Evolutionary conservation across 202 grass and related monocot species (phyloP).

Genomic region (Zoysia matrella): DNA sequence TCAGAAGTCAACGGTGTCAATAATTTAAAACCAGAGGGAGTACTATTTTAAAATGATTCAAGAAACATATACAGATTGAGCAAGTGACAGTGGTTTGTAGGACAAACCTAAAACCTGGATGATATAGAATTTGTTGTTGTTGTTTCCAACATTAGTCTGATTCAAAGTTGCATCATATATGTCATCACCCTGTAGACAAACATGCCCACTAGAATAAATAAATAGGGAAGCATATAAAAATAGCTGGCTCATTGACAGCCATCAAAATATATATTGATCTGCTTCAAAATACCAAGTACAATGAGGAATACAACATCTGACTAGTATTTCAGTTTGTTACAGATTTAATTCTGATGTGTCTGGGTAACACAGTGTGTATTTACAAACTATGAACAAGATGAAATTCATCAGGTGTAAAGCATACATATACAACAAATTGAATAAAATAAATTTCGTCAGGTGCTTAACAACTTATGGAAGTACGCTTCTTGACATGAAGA

Average conservation of each 20-base stretch:
- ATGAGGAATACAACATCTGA: slow-evolving; percentile 4
- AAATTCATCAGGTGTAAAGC: too few relatives aligned
- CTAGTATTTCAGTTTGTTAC: neutral
- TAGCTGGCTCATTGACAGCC: neutral
- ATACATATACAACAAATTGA: slow-evolving; percentile 1
- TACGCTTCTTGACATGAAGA: neutral
- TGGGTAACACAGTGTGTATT: neutral
- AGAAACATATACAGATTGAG: neutral
- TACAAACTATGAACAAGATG: neutral
- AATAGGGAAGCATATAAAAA: slow-evolving; percentile 4
- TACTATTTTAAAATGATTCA: too few relatives aligned
- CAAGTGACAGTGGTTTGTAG: slow-evolving; percentile 24
- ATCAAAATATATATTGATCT: slow-evolving; percentile 1
- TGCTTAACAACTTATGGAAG: neutral
- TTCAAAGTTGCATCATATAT: slow-evolving; percentile 94
- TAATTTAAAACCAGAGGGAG: too few relatives aligned
- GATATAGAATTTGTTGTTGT: slow-evolving; percentile 94
- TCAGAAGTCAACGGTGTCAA: too few relatives aligned
- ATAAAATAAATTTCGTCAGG: neutral
- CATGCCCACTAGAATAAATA: slow-evolving; percentile 15
- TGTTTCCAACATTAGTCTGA: slow-evolving; percentile 87
- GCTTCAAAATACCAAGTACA: neutral
- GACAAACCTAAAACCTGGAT: slow-evolving; percentile 91
- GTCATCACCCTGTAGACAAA: slow-evolving; percentile 74
- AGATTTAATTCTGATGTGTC: slow-evolving; percentile 12